Conservation (phyloP, 495 filamentous ascomycete genomes). For the Hypomontagnella monticulosa region DNA sequence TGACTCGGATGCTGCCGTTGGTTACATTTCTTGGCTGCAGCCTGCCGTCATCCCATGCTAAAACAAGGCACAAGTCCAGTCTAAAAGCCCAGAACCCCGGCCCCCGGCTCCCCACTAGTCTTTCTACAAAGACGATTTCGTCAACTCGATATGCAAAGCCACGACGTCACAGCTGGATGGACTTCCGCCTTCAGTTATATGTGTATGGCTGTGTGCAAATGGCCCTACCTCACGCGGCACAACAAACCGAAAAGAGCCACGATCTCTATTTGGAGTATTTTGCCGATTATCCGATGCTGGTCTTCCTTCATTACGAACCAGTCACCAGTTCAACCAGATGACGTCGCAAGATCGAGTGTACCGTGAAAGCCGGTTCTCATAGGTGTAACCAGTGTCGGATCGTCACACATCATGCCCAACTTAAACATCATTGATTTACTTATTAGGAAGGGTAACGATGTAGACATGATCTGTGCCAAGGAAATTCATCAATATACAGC, state of each 20-base stretch:
- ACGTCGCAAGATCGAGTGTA: slow-evolving; percentile 30
- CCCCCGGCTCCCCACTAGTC: slow-evolving; percentile 18
- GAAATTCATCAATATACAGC: slow-evolving; percentile 22
- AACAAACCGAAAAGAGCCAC: slow-evolving; percentile 21
- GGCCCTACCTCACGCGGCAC: not conserved
- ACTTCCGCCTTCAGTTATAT: slow-evolving; percentile 11
- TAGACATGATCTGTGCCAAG: slow-evolving; percentile 28
- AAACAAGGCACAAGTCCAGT: slow-evolving; percentile 40
- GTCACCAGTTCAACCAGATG: slow-evolving; percentile 32
- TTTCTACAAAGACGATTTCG: slow-evolving; percentile 11
- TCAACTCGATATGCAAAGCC: slow-evolving; percentile 27
- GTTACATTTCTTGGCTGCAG: slow-evolving; percentile 20
- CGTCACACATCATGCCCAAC: slow-evolving; percentile 22
- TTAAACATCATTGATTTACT: slow-evolving; percentile 25
- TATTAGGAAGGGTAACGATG: not conserved
- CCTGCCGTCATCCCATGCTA: slow-evolving; percentile 31
- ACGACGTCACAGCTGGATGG: slow-evolving; percentile 42
- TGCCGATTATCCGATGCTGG: slow-evolving; percentile 32
- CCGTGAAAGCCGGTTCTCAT: slow-evolving; percentile 15
- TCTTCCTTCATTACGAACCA: slow-evolving; percentile 13
- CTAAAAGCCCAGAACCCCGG: slow-evolving; percentile 19
- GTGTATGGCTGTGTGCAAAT: slow-evolving; percentile 11
- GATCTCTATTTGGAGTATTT: slow-evolving; percentile 8
- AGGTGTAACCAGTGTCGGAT: slow-evolving; percentile 28
- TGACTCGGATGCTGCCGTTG: slow-evolving; percentile 29